Conservation (phyloP, 352 stramenopile genomes). For the Phytophthora fragariaefolia region DNA sequence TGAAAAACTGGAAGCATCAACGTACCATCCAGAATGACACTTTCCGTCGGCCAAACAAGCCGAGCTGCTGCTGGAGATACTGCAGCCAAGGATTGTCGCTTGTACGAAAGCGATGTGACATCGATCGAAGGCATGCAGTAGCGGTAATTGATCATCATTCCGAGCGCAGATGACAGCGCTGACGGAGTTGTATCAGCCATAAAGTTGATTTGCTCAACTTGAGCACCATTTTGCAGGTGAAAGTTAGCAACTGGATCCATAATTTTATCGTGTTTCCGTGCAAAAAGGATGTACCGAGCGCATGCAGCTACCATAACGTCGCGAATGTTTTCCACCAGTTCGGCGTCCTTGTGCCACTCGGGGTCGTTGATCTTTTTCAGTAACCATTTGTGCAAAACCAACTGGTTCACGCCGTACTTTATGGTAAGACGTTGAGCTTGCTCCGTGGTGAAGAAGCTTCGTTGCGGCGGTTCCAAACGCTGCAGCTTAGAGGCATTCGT, state of each 20-base stretch:
- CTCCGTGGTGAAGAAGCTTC: constrained; percentile 57
- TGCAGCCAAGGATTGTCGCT: constrained; percentile 69
- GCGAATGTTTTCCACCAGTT: constrained; percentile 55
- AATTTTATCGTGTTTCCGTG: constrained; percentile 79
- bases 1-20: no score
- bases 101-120: constrained; percentile 82
- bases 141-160: constrained; percentile 91
- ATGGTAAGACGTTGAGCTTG: constrained; percentile 59
- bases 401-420: constrained; percentile 65
- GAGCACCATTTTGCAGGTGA: constrained; percentile 84
- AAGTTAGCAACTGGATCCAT: constrained; percentile 87
- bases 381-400: constrained; percentile 73
- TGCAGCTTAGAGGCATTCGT: constrained; percentile 20
- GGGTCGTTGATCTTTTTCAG: constrained; percentile 56
- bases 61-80: constrained; percentile 63
- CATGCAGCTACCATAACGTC: constrained; percentile 67
- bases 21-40: constrained; percentile 75
- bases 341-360: constrained; percentile 56
- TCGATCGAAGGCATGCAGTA: constrained; percentile 88
- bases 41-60: constrained; percentile 59
- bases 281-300: constrained; percentile 83
- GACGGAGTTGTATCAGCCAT: constrained; percentile 65
- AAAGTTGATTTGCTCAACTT: constrained; percentile 90
- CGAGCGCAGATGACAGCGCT: constrained; percentile 52
- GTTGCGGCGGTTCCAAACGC: constrained; percentile 33